Evolutionary conservation across 148 eudicot genomes (phyloP), one percentile per base, ranked within the genome.

Genomic region (Mesembryanthemum crystallinum): DNA sequence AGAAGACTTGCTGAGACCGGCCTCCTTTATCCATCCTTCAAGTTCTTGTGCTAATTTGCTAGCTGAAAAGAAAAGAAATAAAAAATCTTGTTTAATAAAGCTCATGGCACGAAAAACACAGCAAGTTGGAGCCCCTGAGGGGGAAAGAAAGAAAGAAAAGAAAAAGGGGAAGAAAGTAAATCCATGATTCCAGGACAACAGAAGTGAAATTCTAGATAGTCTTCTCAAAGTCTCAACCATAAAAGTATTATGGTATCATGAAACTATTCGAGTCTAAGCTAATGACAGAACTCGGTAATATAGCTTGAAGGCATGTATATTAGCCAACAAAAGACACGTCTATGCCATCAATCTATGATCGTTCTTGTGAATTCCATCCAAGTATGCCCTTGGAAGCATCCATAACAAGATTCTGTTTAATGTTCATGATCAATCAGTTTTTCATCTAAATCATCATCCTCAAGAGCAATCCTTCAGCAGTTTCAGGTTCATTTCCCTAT

Each of bases 1-100:
- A 24, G 97, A 81, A 81, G 97, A 92, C 77, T 86, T 90, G 57
- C 77, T 78, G 58, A 90, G 73, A 39, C 87, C 91, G 69, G 90
- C 85, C 69, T 77, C 91, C 68, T 81, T 74, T 55, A 95, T 89
- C 99, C 99, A 95, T 13, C 88, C 90, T 69, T 95, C 97, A 68
- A 95, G 91, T 82, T 95, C 96, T 74, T 79, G 85, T 14, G 83
- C 81, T 78, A 95, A 87, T 75, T 89, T 86, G 72, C 73, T 82
- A 64, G 99, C 97, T 95, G 88, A 59, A 61, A 77, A 45, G 28
- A 28, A 85, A 54, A 51, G 14, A 35, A 76, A 37, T 27, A 23
- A 33, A 73, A 37, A n/a, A n/a, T n/a, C n/a, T n/a, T n/a, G n/a
- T 39, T 79, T 52, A 72, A 63, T 25, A 55, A 61, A 23, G 83